Base-by-base conservation (phyloP, 192 early-diverging fungal species). In the Podila epigama region DNA sequence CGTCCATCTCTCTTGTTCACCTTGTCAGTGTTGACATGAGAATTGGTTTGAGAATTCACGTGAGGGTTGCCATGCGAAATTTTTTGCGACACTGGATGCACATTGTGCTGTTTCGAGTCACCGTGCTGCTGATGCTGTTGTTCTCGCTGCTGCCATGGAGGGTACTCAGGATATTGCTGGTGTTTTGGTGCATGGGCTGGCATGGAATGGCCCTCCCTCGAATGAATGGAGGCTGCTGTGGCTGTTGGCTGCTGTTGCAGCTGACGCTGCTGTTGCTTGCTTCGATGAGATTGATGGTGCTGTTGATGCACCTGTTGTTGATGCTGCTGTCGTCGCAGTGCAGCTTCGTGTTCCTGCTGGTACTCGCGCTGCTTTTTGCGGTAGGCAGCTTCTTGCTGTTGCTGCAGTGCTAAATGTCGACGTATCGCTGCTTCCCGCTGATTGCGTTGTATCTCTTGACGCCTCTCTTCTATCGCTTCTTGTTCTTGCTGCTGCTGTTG, bases 221-320 rank as follows among this genome's bases (percentile, higher is more conserved):
- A 8, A 11, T 31, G 4, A 25, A n/a, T 35, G 18, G 18, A 40
- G 15, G 18, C 35, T 8, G 36, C 16, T 20, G 56, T 22, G 9
- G 29, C 50, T 60, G 31, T 28, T 7, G n/a, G 35, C 27, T 3
- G 35, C 1, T 31, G 25, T 13, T 54, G 52, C 1, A 51, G 58
- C 39, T 54, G 42, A n/a, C 59, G 57, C 20, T 60, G 40, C 20
- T 50, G 41, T 3, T 51, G 22, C 20, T 52, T 27, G 52, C 52
- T 54, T 15, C 29, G 16, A 18, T 32, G 27, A 2, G 52, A 42
- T 27, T 20, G 34, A 13, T 50, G 13, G 12, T 58, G 54, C 27
- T 64, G 69, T 13, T 48, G 61, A 35, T 67, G 29, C n/a, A 40
- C 12, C 11, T 59, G 22, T 13, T 69, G 58, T 35, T 60, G 65